Evolutionary conservation across 352 stramenopile genomes (phyloP), one percentile per base, ranked within the genome.

Genomic region (Phytopythium delawarense): DNA sequence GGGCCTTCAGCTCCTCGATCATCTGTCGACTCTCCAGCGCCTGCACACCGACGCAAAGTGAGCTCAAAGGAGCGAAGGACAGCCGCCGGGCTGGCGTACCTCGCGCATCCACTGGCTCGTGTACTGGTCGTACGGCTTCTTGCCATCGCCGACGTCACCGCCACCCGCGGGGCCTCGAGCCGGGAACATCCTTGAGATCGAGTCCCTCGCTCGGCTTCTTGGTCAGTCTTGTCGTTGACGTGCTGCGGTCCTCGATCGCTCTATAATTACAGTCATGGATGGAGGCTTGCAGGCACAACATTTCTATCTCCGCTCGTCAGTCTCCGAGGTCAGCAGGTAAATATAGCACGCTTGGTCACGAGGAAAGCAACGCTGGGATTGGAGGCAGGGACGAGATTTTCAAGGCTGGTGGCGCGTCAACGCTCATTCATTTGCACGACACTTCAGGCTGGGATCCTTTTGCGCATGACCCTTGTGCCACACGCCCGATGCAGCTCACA

Each of bases 91-190:
- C 42, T 5, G 52, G 2, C 65, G 32, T 34, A 89, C 79, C 65
- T 89, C 80, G 11, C 76, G 76, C 80, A 89, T 88, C 80, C 80
- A 89, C 55, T 89, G 80, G 51, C 67, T 76, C n/a, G 65, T 54
- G 25, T 65, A 63, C 44, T 69, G 69, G 48, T 89, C 76, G 65
- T 76, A 88, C 48, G 23, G 48, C 48, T 80, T 80, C 57, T 76
- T 82, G 9, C 57, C 25, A 63, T 85, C 74, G 5, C 28, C 21
- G 16, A 59, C 55, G 55, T 49, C 66, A 18, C 64, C 63, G 21
- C 55, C 71, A 2, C 53, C 20, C 0, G 30, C 51, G 0, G 6
- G 15, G 0, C 53, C 48, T 11, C 48, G 48, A 39, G 48, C 34
- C 16, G 23, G 25, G 28, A 54, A 54, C 48, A 54, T 54, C 25